phyloP scores from a whole-genome alignment of 805 yeast species.

The Metschnikowia gruessii region DNA sequence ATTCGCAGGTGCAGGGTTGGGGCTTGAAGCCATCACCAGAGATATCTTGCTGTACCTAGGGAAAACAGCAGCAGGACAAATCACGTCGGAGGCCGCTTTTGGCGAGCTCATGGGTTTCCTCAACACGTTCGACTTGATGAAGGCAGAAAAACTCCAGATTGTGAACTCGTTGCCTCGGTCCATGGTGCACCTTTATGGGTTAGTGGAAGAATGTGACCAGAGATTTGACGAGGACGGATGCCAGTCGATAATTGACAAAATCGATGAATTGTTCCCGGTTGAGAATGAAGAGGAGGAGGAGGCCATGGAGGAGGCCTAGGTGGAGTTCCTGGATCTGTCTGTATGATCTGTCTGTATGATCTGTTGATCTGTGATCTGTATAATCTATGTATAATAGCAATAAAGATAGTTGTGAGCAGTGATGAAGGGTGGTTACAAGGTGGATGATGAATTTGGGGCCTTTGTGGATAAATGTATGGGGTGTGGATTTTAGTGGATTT shows the following conservation, averaged over 20 bases:
- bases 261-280: conserved; percentile 53
- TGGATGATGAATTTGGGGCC: too few species aligned
- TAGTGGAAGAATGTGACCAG: conserved; percentile 90
- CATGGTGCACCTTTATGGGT: conserved; percentile 71
- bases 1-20: conserved; percentile 40
- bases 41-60: conserved; percentile 44
- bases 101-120: conserved; percentile 44
- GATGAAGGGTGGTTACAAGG: too few species aligned
- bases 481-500: too few species aligned
- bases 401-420: too few species aligned
- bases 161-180: conserved; percentile 78
- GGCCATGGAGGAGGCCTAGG: conserved; percentile 2
- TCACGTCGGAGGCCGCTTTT: conserved; percentile 25
- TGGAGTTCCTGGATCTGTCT: too few species aligned
- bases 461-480: too few species aligned
- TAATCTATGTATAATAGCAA: too few species aligned
- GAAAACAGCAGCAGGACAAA: conserved; percentile 24
- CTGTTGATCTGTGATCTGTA: too few species aligned
- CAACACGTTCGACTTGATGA: conserved; percentile 58
- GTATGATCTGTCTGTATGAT: too few species aligned
- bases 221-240: conserved; percentile 71
- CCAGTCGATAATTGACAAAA: conserved; percentile 53
- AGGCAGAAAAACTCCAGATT: conserved; percentile 81
- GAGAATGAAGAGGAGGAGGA: conserved; percentile 21
- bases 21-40: conserved; percentile 49